A percentile compares a stretch with the other conserved stretches of the same genome.
Evolutionary conservation across 192 early-diverging fungal species (phyloP).

Genomic region (Mortierella hygrophila): DNA sequence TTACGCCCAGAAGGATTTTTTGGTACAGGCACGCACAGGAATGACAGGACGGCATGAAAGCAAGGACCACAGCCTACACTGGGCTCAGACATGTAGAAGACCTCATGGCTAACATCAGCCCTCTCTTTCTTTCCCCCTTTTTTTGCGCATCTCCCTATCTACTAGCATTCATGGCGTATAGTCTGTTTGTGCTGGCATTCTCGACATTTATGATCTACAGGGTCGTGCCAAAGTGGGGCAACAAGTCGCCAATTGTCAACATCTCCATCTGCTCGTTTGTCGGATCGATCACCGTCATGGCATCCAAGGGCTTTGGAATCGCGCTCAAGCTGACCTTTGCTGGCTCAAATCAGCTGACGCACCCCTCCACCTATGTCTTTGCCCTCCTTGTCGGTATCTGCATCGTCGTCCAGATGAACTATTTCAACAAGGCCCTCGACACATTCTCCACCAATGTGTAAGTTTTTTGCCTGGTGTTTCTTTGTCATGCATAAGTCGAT

Average conservation of each 20-base stretch:
- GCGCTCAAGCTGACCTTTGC: slow-evolving; percentile 93
- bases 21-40: not conserved
- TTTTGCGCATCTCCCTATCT: not conserved
- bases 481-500: not conserved
- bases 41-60: not conserved
- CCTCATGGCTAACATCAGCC: not conserved
- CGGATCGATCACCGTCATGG: slow-evolving; percentile 94
- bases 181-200: slow-evolving; percentile 71
- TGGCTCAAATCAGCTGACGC: slow-evolving; percentile 91
- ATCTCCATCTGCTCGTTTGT: slow-evolving; percentile 96
- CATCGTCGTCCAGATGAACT: slow-evolving; percentile 97
- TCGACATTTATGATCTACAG: slow-evolving; percentile 85
- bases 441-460: slow-evolving; percentile 91
- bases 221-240: slow-evolving; percentile 85
- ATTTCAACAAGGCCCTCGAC: slow-evolving; percentile 97
- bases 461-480: slow-evolving; percentile 22
- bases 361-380: slow-evolving; percentile 93
- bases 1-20: too few species aligned
- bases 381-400: slow-evolving; percentile 81
- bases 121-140: not conserved
- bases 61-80: not conserved
- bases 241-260: slow-evolving; percentile 86
- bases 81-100: not conserved
- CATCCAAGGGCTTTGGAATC: slow-evolving; percentile 94
- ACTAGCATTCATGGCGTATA: slow-evolving; percentile 86